phyloP scores from a whole-genome alignment of 305 asterid species.

The Vinca major region DNA sequence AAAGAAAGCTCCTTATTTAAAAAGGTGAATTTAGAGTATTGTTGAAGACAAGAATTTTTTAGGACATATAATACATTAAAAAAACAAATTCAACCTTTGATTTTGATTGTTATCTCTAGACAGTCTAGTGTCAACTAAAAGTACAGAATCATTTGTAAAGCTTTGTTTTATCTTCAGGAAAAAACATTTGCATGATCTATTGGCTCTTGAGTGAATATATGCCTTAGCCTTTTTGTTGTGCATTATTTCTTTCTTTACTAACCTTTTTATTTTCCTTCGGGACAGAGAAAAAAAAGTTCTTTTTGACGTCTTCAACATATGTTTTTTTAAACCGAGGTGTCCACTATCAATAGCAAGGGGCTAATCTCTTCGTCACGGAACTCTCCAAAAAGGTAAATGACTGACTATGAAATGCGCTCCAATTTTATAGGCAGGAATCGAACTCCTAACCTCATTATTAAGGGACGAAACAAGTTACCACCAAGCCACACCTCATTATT shows the following conservation, averaged over 20 bases:
- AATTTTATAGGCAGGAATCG: no score
- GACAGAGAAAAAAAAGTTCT: background rate
- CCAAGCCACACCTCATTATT: no score
- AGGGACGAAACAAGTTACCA: no score
- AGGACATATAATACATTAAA: background rate
- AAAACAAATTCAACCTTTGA: background rate
- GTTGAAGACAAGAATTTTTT: conserved; percentile 27
- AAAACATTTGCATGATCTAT: conserved; percentile 1
- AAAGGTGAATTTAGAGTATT: conserved; percentile 23
- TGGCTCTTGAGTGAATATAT: conserved; percentile 19
- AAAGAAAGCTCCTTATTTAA: conserved; percentile 14
- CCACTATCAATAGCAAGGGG: no score
- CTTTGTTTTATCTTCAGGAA: background rate
- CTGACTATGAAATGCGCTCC: no score
- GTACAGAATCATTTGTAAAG: conserved; percentile 16
- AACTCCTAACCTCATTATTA: no score
- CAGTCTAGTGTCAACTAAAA: conserved; percentile 25
- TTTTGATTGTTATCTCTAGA: conserved; percentile 11
- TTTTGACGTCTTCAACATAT: conserved; percentile 1
- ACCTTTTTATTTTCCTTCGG: background rate
- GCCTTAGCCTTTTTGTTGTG: conserved; percentile 11
- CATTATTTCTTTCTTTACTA: conserved; percentile 4
- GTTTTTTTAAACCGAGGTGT: no score
- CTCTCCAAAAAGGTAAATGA: no score
- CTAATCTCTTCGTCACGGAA: no score